A percentile compares a stretch with the other conserved stretches of the same genome.
These are phyloP conservation scores for Calocybe gangraenosa DNA, from an alignment of 768 basidiomycete genomes.

Conservation along the genomic window DNA sequence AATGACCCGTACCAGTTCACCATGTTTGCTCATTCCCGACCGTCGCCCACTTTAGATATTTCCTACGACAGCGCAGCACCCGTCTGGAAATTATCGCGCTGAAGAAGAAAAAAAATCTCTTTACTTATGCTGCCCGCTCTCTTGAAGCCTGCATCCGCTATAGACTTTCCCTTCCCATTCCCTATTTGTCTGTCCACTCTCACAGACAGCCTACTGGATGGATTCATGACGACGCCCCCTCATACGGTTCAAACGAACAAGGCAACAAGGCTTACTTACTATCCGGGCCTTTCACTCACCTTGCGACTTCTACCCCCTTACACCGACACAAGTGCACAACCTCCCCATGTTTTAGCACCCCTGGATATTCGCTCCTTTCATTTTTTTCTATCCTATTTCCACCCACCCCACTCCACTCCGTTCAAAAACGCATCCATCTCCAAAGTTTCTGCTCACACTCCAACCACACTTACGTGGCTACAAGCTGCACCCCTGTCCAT, in stretches of 20 bases:
- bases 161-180: constrained; percentile 11
- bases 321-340: constrained; percentile 13
- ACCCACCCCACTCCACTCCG: constrained; percentile 3
- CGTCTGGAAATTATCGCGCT: constrained; percentile 32
- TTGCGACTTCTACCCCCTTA: no score
- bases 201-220: constrained; percentile 8
- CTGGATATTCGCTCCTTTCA: constrained; percentile 1
- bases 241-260: constrained; percentile 8
- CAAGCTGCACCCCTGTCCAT: constrained; percentile 1
- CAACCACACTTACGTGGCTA: no score
- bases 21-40: constrained; percentile 19
- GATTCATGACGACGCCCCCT: constrained; percentile 1
- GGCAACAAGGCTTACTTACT: constrained; percentile 13
- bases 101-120: constrained; percentile 29
- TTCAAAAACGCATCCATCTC: not conserved
- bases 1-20: constrained; percentile 18
- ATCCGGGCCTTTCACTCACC: constrained; percentile 3
- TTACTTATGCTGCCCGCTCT: constrained; percentile 2
- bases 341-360: constrained; percentile 7
- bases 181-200: no score
- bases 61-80: constrained; percentile 11
- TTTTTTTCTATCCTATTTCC: constrained; percentile 1
- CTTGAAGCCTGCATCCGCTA: not conserved
- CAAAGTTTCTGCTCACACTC: constrained; percentile 1
- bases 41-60: constrained; percentile 9